Percentiles rank a stretch among this genome's conserved stretches.
Evolutionary conservation across 1,284 basidiomycete genomes (phyloP).

Genomic region (Fistulinella staudtii): DNA sequence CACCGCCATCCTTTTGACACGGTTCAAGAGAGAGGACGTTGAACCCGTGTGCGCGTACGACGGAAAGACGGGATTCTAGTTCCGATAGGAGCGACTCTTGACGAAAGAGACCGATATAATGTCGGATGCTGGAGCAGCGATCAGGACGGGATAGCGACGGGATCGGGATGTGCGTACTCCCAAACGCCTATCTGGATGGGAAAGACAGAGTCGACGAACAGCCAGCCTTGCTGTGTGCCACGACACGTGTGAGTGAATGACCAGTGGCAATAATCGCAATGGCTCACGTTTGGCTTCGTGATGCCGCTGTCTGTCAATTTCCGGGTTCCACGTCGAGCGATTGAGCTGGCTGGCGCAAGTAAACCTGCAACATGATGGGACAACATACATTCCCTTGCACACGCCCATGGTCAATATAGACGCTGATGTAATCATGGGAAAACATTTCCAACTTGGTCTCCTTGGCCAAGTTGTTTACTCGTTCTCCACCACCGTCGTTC

Average conservation of each 20-base stretch:
- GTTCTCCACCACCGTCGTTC: conserved; percentile 19
- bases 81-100: conserved; percentile 50
- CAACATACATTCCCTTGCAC: conserved; percentile 13
- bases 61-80: conserved; percentile 47
- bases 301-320: conserved; percentile 9
- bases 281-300: conserved; percentile 18
- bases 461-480: conserved; percentile 4
- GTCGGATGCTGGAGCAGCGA: conserved; percentile 47
- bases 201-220: conserved; percentile 58
- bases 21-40: conserved; percentile 55
- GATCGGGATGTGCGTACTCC: conserved; percentile 42
- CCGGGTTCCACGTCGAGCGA: conserved; percentile 1
- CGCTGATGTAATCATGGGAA: conserved; percentile 12
- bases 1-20: conserved; percentile 78
- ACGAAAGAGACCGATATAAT: conserved; percentile 55
- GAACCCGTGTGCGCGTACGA: conserved; percentile 53
- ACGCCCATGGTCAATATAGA: neutral
- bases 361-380: conserved; percentile 8
- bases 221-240: conserved; percentile 35
- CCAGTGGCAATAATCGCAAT: conserved; percentile 12
- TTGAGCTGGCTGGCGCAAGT: neutral
- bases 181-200: conserved; percentile 47
- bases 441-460: conserved; percentile 7
- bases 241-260: conserved; percentile 5
- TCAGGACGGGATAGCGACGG: conserved; percentile 3